Conservation (phyloP, 139 green algal genomes). For the Chlamydomonas incerta region DNA sequence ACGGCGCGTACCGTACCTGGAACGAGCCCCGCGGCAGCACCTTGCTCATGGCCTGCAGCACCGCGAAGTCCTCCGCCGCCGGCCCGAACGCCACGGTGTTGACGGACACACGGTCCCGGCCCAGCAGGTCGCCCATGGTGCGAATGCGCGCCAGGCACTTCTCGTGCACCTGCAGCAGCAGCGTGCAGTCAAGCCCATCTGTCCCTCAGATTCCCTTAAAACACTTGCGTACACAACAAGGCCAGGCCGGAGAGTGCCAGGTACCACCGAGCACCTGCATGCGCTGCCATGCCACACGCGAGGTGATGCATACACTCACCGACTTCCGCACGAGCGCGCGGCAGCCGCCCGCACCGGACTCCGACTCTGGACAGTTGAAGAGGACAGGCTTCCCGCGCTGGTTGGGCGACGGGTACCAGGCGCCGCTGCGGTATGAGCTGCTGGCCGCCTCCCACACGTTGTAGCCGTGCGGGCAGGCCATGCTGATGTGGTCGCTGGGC, state of each 20-base stretch:
- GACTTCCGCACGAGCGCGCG: too few species aligned
- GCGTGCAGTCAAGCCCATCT: too few species aligned
- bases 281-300: too few species aligned
- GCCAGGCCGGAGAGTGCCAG: too few species aligned
- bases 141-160: constrained; percentile 35
- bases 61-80: constrained; percentile 37
- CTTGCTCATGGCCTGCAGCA: constrained; percentile 48
- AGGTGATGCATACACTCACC: too few species aligned
- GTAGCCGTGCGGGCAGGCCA: background rate
- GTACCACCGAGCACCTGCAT: too few species aligned
- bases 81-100: constrained; percentile 56
- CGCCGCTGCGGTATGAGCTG: background rate
- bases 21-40: constrained; percentile 48
- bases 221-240: too few species aligned
- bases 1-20: constrained; percentile 15
- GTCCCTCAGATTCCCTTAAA: too few species aligned
- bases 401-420: too few species aligned
- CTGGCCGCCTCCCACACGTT: constrained; percentile 1
- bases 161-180: background rate
- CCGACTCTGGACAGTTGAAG: background rate
- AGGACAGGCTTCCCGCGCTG: background rate
- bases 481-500: background rate
- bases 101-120: constrained; percentile 46
- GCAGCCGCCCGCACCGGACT: background rate
- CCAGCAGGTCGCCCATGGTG: constrained; percentile 45